phyloP scores from a whole-genome alignment of 495 filamentous ascomycete genomes.

The Penicillium manginii region DNA sequence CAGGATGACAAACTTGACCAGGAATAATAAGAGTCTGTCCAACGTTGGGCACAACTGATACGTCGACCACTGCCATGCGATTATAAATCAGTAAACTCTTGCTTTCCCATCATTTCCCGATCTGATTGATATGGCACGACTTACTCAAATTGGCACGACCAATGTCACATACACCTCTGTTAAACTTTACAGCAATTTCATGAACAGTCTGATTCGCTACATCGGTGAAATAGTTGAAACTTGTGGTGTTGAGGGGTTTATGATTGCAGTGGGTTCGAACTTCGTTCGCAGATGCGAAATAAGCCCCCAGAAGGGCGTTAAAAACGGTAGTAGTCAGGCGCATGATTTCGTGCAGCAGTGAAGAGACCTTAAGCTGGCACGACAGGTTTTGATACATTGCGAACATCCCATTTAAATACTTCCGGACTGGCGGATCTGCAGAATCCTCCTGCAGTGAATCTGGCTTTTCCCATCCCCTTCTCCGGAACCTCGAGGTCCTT shows the following conservation, averaged over 20 bases:
- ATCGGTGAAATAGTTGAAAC: constrained; percentile 2
- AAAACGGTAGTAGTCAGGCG: background rate
- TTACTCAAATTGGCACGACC: constrained; percentile 17
- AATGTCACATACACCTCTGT: constrained; percentile 23
- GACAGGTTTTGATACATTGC: too few relatives aligned
- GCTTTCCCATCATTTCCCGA: background rate
- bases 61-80: constrained; percentile 15
- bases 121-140: background rate
- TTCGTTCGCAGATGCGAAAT: background rate
- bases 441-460: too few relatives aligned
- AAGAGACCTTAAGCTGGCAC: background rate
- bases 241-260: constrained; percentile 19
- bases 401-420: too few relatives aligned
- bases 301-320: background rate
- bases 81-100: background rate
- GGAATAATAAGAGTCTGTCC: constrained; percentile 17
- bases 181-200: constrained; percentile 11
- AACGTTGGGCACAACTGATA: constrained; percentile 9
- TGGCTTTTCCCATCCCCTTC: too few relatives aligned
- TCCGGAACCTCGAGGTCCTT: too few relatives aligned
- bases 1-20: constrained; percentile 15
- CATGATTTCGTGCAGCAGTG: background rate
- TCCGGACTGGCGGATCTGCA: too few relatives aligned
- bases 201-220: constrained; percentile 13
- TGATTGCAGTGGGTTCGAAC: constrained; percentile 3